Conservation (phyloP, 768 basidiomycete species). For the Mycena olivaceomarginata region DNA sequence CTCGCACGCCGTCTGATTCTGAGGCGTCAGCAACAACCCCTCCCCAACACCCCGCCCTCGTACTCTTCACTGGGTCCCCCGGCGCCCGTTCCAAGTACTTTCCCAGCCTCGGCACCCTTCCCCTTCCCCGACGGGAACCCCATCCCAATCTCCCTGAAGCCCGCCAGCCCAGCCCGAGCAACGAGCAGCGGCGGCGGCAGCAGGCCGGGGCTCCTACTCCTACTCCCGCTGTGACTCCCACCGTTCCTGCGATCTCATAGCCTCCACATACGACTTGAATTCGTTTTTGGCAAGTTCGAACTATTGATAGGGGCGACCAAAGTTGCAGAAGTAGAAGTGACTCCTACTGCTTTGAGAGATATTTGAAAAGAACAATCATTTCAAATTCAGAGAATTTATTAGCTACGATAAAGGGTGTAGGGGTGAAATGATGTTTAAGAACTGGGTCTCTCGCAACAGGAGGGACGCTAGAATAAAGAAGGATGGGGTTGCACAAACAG, state of each 20-base stretch:
- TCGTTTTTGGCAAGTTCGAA: conserved; percentile 10
- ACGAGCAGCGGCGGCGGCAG: no score
- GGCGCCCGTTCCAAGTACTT: no score
- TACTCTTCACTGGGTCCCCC: no score
- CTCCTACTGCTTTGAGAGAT: neutral
- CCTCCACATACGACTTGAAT: neutral
- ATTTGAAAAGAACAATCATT: neutral
- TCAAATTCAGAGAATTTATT: conserved; percentile 17
- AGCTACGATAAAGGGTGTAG: conserved; percentile 13
- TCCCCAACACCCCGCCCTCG: no score
- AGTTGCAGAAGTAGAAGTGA: conserved; percentile 8
- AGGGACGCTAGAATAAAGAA: conserved; percentile 15
- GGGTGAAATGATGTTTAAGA: conserved; percentile 7
- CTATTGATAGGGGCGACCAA: conserved; percentile 1
- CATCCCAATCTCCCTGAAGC: no score
- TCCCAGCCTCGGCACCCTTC: no score
- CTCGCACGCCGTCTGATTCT: no score
- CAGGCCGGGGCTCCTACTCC: no score
- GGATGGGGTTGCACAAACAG: neutral
- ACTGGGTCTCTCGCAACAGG: conserved; percentile 9
- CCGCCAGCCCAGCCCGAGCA: no score
- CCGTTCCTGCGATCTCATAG: neutral
- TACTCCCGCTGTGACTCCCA: no score
- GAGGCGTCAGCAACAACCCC: no score
- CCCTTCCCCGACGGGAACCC: no score